These are phyloP conservation scores for Fusarium coicis DNA, from an alignment of 2,329 filamentous ascomycete species.

Conservation along the genomic window DNA sequence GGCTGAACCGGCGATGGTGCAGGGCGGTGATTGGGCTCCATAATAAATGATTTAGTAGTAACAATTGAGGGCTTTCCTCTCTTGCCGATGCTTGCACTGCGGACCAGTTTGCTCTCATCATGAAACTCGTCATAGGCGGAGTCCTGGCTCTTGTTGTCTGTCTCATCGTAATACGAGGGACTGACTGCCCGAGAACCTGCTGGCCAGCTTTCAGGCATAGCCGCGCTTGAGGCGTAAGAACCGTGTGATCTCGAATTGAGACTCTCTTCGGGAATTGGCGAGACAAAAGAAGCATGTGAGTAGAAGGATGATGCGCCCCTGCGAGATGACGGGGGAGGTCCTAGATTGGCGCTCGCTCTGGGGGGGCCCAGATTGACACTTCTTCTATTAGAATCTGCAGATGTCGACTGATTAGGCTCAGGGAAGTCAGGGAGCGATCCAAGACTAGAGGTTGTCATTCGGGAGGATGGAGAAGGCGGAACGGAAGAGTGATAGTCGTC, in stretches of 20 bases:
- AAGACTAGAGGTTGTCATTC: conserved; percentile 63
- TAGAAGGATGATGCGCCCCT: conserved; percentile 73
- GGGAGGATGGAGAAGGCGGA: conserved; percentile 60
- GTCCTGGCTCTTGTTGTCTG: conserved; percentile 56
- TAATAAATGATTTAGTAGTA: conserved; percentile 46
- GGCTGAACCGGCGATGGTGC: conserved; percentile 53
- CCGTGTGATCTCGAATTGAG: conserved; percentile 66
- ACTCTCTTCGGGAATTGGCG: conserved; percentile 80
- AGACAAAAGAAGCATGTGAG: conserved; percentile 74
- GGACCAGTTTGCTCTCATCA: conserved; percentile 68
- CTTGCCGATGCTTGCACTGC: conserved; percentile 71
- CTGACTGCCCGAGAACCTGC: conserved; percentile 58
- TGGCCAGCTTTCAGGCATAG: conserved; percentile 76
- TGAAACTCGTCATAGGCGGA: conserved; percentile 59
- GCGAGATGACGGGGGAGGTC: conserved; percentile 69
- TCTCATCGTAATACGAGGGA: conserved; percentile 61
- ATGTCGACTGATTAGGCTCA: conserved; percentile 49
- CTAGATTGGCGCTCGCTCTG: conserved; percentile 64
- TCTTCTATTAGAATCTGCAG: conserved; percentile 52
- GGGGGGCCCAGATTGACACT: conserved; percentile 59
- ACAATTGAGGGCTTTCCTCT: conserved; percentile 68
- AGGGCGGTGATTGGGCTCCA: conserved; percentile 43
- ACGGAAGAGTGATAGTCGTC: conserved; percentile 54
- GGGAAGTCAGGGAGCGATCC: conserved; percentile 71
- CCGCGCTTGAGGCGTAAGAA: conserved; percentile 78